phyloP scores from a whole-genome alignment of 805 yeast species.

The Yamadazyma tumulicola region DNA sequence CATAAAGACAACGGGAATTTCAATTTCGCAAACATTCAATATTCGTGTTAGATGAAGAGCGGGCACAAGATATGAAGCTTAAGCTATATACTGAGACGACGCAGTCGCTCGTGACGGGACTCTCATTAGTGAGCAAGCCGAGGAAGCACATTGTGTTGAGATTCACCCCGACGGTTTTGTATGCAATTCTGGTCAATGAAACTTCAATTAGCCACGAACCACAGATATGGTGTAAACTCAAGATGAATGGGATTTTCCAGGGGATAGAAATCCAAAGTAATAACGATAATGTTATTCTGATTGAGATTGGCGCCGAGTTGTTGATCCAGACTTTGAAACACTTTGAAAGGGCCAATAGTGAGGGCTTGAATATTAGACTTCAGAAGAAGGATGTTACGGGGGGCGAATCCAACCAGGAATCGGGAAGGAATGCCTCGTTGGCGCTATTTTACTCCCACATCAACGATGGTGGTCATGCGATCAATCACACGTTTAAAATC shows the following conservation, averaged over 20 bases:
- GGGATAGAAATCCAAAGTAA: conserved; percentile 49
- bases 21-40: no score
- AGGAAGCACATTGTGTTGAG: conserved; percentile 44
- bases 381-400: conserved; percentile 41
- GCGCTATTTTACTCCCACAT: conserved; percentile 53
- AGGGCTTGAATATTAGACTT: conserved; percentile 48
- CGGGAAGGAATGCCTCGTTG: conserved; percentile 47
- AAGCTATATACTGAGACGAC: conserved; percentile 8
- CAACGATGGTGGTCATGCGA: conserved; percentile 37
- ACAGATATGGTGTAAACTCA: conserved; percentile 64
- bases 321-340: conserved; percentile 54
- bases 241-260: conserved; percentile 43
- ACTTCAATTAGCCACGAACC: conserved; percentile 47
- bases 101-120: conserved; percentile 7
- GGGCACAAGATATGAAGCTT: conserved; percentile 14
- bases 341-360: conserved; percentile 51
- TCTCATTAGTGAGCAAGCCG: conserved; percentile 6
- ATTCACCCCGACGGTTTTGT: conserved; percentile 48
- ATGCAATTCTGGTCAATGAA: conserved; percentile 46
- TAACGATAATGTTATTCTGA: conserved; percentile 50
- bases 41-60: no score
- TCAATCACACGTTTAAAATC: conserved; percentile 64
- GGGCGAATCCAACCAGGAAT: conserved; percentile 13
- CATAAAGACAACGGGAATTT: no score
- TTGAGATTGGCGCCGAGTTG: conserved; percentile 63